Evolutionary conservation across 306 rosid genomes (phyloP), one percentile per base, ranked within the genome.

Genomic region (Fragaria iinumae): DNA sequence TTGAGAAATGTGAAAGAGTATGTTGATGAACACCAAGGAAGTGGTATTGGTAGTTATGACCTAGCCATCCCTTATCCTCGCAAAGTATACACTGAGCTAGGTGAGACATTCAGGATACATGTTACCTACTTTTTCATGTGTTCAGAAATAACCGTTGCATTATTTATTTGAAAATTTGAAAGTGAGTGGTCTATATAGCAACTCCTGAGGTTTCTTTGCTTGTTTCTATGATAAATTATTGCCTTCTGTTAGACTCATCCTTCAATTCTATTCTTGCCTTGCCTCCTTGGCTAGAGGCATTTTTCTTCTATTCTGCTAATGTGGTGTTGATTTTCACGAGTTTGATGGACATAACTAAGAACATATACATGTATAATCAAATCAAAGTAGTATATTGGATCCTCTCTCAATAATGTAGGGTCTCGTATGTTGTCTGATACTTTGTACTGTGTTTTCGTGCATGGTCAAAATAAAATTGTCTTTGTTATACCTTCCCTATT

Each of bases 11-110:
- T 88, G 74, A 86, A 86, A 65, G 81, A 82, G 43, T 78, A 80
- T 71, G 79, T 88, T 8, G 85, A 84, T 69, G 62, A 80, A 56
- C 82, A 81, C 66, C 81, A 75, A 69, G 77, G 76, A 56, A 75
- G 38, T 69, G 80, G 52, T 36, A 12, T 80, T 69, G 88, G 86
- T 65, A 38, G 82, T 48, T 88, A 82, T 80, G 88, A 88, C 82
- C 87, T 88, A 20, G 92, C 92, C 70, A 71, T 86, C 73, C 90
- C 92, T 57, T 88, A 88, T 70, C 92, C 92, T 52, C 90, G 86
- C 81, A 86, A 86, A 76, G 84, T 88, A 17, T 88, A 82, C 81
- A 73, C 55, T 25, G 76, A 55, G 69, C 85, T 76, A 81, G 92
- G 92, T 88, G 60, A 80, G 71, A 57, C 47, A 21, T 79, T 13